Evolutionary conservation across 2,329 filamentous ascomycete species (phyloP), one percentile per base, ranked within the genome.

Genomic region (Ceratocystis papillata): DNA sequence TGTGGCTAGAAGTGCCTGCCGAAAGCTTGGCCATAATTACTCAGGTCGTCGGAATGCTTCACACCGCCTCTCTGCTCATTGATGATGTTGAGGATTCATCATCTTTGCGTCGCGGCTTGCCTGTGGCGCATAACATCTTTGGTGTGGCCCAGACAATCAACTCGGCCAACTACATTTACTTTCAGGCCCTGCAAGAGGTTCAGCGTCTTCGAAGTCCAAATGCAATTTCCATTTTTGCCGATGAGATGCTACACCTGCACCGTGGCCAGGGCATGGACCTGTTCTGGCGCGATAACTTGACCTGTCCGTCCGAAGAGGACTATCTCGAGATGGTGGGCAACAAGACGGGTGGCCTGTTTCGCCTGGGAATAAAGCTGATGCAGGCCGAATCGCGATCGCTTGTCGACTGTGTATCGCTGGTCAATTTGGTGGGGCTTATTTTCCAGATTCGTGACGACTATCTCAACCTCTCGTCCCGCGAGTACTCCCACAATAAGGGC

Each of bases 391-490:
- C 81, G 30, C 72, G 72, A 37, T 73, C 76, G 20, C 71, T 71
- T n/a, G 74, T 81, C 33, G 87, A 93, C 78, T 93, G 88, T 76
- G 83, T 90, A 44, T 87, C 90, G 20, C 84, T 99, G 20, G 89
- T 95, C 72, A 95, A 91, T 75, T 79, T 90, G 41, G 84, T 95
- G 67, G 90, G 90, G 41, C 83, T 94, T 66, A 85, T 94, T 74
- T 96, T 91, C 80, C 90, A 96, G 76, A 94, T 96, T 76, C 84
- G 89, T 71, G 89, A 93, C 78, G 94, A 99, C 80, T 96, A 96
- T 78, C 85, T 91, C 75, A 97, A 97, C 75, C 84, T 99, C 55
- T 83, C 81, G 37, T 83, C 81, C 20, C 78, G 77, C n/a, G 81
- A 86, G 72, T 96, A 96, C 79, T 86, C 86, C 46, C 80, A 87